Evolutionary conservation across 2,329 filamentous ascomycete species (phyloP), one percentile per base, ranked within the genome.

Genomic region (Ceratocystis cacaofunesta): DNA sequence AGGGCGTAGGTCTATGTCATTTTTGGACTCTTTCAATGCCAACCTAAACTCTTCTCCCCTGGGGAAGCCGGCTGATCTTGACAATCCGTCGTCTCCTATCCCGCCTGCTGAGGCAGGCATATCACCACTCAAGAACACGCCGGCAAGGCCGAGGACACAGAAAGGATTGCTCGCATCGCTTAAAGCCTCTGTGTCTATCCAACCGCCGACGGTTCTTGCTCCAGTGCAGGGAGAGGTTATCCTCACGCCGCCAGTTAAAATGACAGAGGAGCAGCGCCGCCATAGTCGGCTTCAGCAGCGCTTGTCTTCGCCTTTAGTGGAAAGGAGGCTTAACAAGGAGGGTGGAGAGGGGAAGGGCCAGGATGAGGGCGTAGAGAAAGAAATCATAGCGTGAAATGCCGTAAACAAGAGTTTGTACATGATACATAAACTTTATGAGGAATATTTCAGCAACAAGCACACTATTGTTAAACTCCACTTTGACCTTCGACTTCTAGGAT

Each of bases 231-330:
- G 78, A 15, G 77, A 80, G 66, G 80, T 82, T 69, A 83, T 84
- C 66, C 72, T 85, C 62, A 83, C 81, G 17, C 84, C 85, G 28
- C 85, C 84, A 1, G 77, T 83, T 69, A 85, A 88, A 75, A 76
- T 78, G 50, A 69, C 73, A 3, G 76, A 78, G 62, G 71, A 67
- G 19, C 66, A 67, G 61, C 61, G 66, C 19, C 66, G 66, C 68
- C 36, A 63, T 44, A 66, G 64, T 43, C 68, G 68, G 22, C 52
- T 63, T 25, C 62, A 64, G 36, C 60, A 63, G 36, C 66, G 66
- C 5, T 43, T 67, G 30, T 58, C 65, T 17, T 62, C 65, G 41
- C 60, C 65, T 1, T 32, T 58, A 4, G 55, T 30, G 17, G 25
- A 30, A 6, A 17, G 55, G 2, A 30, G 55, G 17, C 28, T 58